These are phyloP conservation scores for Chalciporus piperatus DNA, from an alignment of 768 basidiomycete genomes.

Conservation along the genomic window DNA sequence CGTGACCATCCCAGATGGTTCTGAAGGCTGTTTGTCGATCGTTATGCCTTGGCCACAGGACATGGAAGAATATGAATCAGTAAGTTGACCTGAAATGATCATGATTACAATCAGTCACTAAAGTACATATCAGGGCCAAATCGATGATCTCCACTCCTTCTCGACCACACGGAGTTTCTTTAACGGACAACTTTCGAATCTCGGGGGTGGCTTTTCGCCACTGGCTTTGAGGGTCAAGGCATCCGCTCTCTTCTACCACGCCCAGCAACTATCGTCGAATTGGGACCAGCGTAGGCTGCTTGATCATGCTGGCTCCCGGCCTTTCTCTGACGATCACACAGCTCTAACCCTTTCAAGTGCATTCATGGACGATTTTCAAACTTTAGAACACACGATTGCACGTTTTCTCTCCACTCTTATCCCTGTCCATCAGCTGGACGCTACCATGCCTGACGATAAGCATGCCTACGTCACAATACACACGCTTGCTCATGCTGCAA, in stretches of 20 bases:
- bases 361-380: slow-evolving; percentile 56
- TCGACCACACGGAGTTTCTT: slow-evolving; percentile 65
- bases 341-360: slow-evolving; percentile 45
- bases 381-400: slow-evolving; percentile 60
- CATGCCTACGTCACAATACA: slow-evolving; percentile 58
- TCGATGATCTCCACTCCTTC: slow-evolving; percentile 48
- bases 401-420: slow-evolving; percentile 64
- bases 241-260: slow-evolving; percentile 70
- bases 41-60: slow-evolving; percentile 76
- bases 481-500: slow-evolving; percentile 63
- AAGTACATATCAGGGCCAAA: slow-evolving; percentile 49
- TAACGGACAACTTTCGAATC: slow-evolving; percentile 50
- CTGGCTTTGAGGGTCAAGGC: slow-evolving; percentile 70
- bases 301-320: slow-evolving; percentile 11
- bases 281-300: slow-evolving; percentile 58
- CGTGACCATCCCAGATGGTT: slow-evolving; percentile 60
- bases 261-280: slow-evolving; percentile 54
- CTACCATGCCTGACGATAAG: slow-evolving; percentile 54
- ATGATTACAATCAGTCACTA: slow-evolving; percentile 11
- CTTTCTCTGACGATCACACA: slow-evolving; percentile 26
- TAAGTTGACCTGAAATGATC: slow-evolving; percentile 33
- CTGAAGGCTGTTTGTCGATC: slow-evolving; percentile 55
- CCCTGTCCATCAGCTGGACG: slow-evolving; percentile 62
- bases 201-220: slow-evolving; percentile 55
- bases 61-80: slow-evolving; percentile 69